Conservation (phyloP, 371 early-diverging fungal genomes). For the Rhizomucor pusillus region DNA sequence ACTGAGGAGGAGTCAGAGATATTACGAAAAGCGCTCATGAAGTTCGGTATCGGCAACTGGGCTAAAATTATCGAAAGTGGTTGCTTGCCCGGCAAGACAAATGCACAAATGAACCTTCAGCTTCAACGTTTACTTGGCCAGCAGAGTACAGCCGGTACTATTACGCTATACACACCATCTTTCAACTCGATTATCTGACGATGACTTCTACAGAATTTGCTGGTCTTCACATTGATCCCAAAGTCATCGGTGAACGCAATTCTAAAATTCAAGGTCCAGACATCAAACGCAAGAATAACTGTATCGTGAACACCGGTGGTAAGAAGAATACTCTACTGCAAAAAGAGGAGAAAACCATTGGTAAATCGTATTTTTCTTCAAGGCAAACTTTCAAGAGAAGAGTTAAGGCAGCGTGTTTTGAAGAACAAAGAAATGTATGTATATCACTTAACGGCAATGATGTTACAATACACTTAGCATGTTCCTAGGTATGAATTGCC, state of each 20-base stretch:
- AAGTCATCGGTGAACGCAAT: slow-evolving; percentile 79
- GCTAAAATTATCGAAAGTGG: slow-evolving; percentile 86
- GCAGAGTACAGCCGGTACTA: slow-evolving; percentile 1
- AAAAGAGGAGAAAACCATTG: too few relatives aligned
- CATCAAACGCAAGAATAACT: slow-evolving; percentile 87
- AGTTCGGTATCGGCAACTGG: slow-evolving; percentile 94
- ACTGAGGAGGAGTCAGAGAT: slow-evolving; percentile 80
- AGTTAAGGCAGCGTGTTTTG: slow-evolving; percentile 61
- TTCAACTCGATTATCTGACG: too few relatives aligned
- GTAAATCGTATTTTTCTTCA: too few relatives aligned
- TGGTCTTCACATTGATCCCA: slow-evolving; percentile 86
- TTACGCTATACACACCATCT: too few relatives aligned
- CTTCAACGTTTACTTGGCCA: slow-evolving; percentile 91
- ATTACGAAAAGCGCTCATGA: slow-evolving; percentile 80
- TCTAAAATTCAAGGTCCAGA: slow-evolving; percentile 75
- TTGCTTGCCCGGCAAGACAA: slow-evolving; percentile 85
- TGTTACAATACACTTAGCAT: neutral
- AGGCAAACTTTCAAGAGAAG: slow-evolving; percentile 74
- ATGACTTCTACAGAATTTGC: slow-evolving; percentile 68
- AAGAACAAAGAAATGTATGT: slow-evolving; percentile 72
- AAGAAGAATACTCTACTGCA: too few relatives aligned
- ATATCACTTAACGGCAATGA: neutral
- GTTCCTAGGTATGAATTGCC: slow-evolving; percentile 61
- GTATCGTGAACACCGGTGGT: slow-evolving; percentile 86
- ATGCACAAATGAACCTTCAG: slow-evolving; percentile 93